These are phyloP conservation scores for Trifolium pratense DNA, from an alignment of 306 rosid genomes.

Conservation along the genomic window DNA sequence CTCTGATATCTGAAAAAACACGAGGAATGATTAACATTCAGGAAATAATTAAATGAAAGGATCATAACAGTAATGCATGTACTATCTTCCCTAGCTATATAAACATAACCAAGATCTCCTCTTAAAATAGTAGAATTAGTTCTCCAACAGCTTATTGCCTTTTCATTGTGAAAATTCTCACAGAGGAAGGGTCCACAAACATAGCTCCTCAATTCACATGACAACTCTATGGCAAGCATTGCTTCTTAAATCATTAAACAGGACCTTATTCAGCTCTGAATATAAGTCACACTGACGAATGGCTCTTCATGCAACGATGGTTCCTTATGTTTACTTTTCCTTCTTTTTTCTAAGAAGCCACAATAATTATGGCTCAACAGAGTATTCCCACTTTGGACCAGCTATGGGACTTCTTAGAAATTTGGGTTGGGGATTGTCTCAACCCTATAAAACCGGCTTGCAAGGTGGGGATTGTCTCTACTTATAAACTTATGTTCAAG, in stretches of 20 bases:
- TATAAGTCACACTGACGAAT: neutral
- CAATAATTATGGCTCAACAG: too few relatives aligned
- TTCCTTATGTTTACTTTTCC: neutral
- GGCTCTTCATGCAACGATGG: neutral
- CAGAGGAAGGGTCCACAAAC: neutral
- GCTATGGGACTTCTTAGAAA: too few relatives aligned
- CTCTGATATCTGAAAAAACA: constrained; percentile 66
- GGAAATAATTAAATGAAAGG: constrained; percentile 10
- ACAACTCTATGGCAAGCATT: constrained; percentile 9
- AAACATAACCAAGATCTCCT: neutral
- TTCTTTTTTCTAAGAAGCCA: too few relatives aligned
- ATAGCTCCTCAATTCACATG: too few relatives aligned
- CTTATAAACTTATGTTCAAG: too few relatives aligned
- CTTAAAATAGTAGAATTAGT: constrained; percentile 9
- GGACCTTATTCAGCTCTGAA: neutral
- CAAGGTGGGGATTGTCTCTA: too few relatives aligned
- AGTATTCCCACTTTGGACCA: too few relatives aligned
- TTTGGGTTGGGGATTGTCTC: too few relatives aligned
- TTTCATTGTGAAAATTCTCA: neutral
- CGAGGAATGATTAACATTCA: too few relatives aligned
- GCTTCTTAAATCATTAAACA: neutral
- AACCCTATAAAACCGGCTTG: too few relatives aligned
- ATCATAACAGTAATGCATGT: constrained; percentile 4
- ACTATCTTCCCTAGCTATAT: constrained; percentile 1
- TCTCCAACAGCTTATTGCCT: neutral